These are phyloP conservation scores for Melampsora larici-populina DNA, from an alignment of 1,284 basidiomycete species.

Conservation along the genomic window DNA sequence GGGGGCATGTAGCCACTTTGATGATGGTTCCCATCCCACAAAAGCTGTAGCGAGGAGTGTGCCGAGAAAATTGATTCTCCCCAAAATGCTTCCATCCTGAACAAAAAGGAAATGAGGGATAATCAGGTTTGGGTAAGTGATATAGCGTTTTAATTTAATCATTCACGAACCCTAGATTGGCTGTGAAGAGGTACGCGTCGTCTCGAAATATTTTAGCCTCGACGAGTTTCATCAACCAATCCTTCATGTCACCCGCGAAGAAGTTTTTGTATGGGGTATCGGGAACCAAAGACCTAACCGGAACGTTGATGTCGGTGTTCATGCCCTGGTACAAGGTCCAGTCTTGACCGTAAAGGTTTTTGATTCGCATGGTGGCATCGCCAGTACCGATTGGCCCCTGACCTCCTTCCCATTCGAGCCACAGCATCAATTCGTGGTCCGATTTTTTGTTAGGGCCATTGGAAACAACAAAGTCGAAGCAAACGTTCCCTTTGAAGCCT, in stretches of 20 bases:
- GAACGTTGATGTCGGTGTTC: background rate
- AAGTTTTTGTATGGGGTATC: background rate
- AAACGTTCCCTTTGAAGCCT: background rate
- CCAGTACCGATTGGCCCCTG: background rate
- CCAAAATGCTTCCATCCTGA: background rate
- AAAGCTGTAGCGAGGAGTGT: background rate
- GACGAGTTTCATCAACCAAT: background rate
- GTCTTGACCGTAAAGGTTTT: background rate
- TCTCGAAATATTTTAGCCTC: background rate
- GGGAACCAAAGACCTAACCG: background rate
- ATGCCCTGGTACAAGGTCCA: background rate
- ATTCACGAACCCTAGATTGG: background rate
- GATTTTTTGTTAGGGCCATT: background rate
- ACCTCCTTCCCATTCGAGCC: background rate
- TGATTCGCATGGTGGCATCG: background rate
- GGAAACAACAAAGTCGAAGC: background rate
- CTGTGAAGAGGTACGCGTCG: background rate
- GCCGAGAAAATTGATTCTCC: background rate
- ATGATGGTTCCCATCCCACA: background rate
- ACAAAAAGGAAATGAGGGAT: background rate
- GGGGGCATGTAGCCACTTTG: background rate
- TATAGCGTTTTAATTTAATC: background rate
- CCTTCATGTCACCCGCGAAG: background rate
- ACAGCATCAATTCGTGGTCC: background rate
- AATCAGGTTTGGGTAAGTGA: background rate